phyloP scores from a whole-genome alignment of 164 flowering plant genomes.

The Vitis rotundifolia region DNA sequence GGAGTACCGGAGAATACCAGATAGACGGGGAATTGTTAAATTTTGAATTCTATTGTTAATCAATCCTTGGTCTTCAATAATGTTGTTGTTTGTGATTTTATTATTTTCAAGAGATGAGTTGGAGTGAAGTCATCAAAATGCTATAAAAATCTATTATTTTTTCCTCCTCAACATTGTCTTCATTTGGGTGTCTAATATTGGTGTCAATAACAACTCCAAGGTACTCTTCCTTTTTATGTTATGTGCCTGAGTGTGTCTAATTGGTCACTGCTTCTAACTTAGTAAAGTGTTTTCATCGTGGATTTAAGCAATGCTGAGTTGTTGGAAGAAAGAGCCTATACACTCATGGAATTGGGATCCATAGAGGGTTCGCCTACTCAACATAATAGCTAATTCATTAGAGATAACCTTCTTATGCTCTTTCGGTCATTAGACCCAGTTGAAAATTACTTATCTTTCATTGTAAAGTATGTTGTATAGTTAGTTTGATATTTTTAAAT shows the following conservation, averaged over 20 bases:
- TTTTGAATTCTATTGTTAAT: too few species aligned
- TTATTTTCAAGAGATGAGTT: too few species aligned
- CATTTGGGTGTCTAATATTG: constrained; percentile 49
- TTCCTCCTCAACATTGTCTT: constrained; percentile 59
- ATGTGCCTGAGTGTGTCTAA: too few species aligned
- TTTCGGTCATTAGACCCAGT: constrained; percentile 86
- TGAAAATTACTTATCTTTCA: constrained; percentile 78
- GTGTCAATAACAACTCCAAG: constrained; percentile 40
- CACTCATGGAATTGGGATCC: constrained; percentile 89
- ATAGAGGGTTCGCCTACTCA: constrained; percentile 73
- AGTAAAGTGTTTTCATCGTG: constrained; percentile 4
- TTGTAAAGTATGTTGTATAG: constrained; percentile 61
- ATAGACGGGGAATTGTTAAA: too few species aligned
- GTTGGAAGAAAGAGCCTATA: constrained; percentile 53
- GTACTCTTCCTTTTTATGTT: constrained; percentile 20
- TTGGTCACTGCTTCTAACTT: not conserved
- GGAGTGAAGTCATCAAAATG: constrained; percentile 45
- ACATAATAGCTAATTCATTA: constrained; percentile 77
- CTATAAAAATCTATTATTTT: constrained; percentile 84
- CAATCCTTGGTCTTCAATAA: too few species aligned
- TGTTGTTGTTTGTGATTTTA: too few species aligned
- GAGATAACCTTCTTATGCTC: constrained; percentile 82
- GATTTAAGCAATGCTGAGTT: constrained; percentile 41
- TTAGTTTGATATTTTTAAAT: not conserved
- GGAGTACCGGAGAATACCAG: too few species aligned